Base-by-base conservation (phyloP, 768 basidiomycete genomes). In the Auricularia cornea region DNA sequence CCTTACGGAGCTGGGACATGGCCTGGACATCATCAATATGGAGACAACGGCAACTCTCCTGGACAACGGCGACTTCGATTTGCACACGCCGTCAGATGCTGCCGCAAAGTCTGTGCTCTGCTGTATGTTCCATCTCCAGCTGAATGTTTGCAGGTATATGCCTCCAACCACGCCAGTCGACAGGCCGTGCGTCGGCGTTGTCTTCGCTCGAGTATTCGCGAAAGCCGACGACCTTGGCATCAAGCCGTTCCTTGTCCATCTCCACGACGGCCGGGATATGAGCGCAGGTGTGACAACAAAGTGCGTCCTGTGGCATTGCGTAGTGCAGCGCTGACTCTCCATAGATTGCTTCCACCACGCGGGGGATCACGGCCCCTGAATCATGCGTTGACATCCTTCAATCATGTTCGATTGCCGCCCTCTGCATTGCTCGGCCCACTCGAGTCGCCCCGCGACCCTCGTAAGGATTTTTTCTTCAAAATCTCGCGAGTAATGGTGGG, bases 21-120 rank as follows among this genome's bases (percentile, higher is more conserved):
- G 83, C 20, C 70, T 85, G 23, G 84, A 85, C 57, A 79, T 83
- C 1, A 79, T 82, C 66, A 84, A 86, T 66, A 78, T 84, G 10
- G 84, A 85, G 69, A 86, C 85, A 5, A 86, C 83, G 16, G 85
- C 83, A 11, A 83, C 80, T 0, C 77, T 76, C 62, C 81, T 78
- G 1, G 59, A 72, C 2, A 72, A 79, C 63, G 84, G 84, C 3
- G 70, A 69, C 8, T 85, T 80, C 64, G 75, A 83, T 44, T 78
- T 86, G 38, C 73, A 85, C 65, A 82, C 84, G 0, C 83, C 83
- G 35, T 72, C 80, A 38, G 80, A 83, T 66, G 82, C 83, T 70
- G 84, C 83, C 35, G 79, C 81, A 54, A 86, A 86, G 84, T n/a
- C n/a, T n/a, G n/a, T n/a, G n/a, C n/a, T n/a, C n/a, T n/a, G n/a